Evolutionary conservation across 345 rosid species (phyloP), one percentile per base, ranked within the genome.

Genomic region (Syzygium jambos): DNA sequence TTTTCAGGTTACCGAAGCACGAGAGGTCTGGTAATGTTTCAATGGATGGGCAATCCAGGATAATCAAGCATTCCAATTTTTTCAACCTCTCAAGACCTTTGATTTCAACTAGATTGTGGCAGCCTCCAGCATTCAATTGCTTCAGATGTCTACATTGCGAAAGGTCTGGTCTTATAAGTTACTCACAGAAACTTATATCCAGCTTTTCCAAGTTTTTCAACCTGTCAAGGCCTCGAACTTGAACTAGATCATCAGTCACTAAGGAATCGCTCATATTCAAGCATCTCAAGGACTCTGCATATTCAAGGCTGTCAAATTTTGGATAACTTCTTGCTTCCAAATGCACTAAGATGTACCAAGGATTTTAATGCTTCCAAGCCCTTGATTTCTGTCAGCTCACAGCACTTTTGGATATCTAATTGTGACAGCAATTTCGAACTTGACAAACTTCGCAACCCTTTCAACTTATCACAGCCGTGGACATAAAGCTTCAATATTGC

Each of bases 91-190:
- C 78, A 4, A 65, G 78, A 19, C 78, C 78, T 30, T 65, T 30
- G 30, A 30, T 65, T 65, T 65, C 43, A 3, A 65, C 12, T 34
- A 65, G 41, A 65, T 1, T 0, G 11, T 5, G 9, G 78, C 43
- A 65, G 38, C 0, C 2, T 0, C 0, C 0, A 16, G 43, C 38
- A 2, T 9, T 4, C 30, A 65, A 65, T 65, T 0, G 23, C 43
- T 65, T 16, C 11, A 65, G 11, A 65, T 30, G 43, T 16, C 22
- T 65, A 17, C 3, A 65, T 12, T 30, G 2, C 6, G 0, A 30
- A 0, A 0, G 22, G 43, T 30, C 23, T 16, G 23, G 0, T 65
- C 78, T 65, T 16, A 16, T 30, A 65, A 65, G 22, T 43, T 15
- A 65, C 41, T 30, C 22, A 29, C 41, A 65, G 2, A 0, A 1